Evolutionary conservation across 495 filamentous ascomycete species (phyloP).

Genomic region (Xylaria longipes): DNA sequence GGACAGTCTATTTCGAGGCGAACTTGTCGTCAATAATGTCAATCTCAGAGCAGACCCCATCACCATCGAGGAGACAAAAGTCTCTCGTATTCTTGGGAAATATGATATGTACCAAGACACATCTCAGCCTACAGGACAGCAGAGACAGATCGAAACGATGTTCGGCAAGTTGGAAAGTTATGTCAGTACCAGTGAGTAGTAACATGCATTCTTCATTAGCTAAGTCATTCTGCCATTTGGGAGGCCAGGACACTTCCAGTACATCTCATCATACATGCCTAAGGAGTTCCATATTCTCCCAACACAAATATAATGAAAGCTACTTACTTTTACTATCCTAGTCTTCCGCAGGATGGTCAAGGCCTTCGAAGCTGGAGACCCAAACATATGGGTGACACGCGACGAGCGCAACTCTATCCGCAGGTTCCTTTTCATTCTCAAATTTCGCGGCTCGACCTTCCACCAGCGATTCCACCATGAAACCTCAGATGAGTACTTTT

Average conservation of each 20-base stretch:
- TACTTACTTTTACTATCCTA: neutral
- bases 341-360: constrained; percentile 45
- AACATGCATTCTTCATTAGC: neutral
- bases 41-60: constrained; percentile 32
- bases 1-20: constrained; percentile 33
- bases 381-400: constrained; percentile 44
- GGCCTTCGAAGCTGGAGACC: constrained; percentile 34
- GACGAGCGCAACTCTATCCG: constrained; percentile 50
- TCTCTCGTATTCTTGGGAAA: constrained; percentile 46
- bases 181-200: constrained; percentile 28
- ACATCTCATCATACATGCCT: neutral
- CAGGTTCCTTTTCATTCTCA: constrained; percentile 63
- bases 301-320: neutral
- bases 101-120: constrained; percentile 54
- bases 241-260: neutral
- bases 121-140: constrained; percentile 25
- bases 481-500: constrained; percentile 44
- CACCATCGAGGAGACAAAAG: constrained; percentile 39
- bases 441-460: constrained; percentile 50
- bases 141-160: constrained; percentile 48
- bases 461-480: constrained; percentile 45
- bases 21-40: constrained; percentile 36
- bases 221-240: too few species aligned
- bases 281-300: neutral
- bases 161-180: constrained; percentile 44